Evolutionary conservation across 192 early-diverging fungal species (phyloP).

Genomic region (Podila horticola): DNA sequence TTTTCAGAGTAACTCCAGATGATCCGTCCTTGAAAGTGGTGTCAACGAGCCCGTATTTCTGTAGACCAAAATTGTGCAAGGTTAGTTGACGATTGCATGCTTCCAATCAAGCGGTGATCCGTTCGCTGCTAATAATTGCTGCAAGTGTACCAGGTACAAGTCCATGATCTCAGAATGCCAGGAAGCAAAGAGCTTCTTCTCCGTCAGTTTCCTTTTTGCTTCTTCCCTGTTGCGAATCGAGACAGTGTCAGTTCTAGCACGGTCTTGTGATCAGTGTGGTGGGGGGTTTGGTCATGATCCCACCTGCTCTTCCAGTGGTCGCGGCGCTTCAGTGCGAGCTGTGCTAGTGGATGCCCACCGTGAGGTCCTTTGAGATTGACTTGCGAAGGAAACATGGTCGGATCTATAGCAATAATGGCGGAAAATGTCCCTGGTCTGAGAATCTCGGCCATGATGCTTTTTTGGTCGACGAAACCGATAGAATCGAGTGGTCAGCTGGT

Average conservation of each 20-base stretch:
- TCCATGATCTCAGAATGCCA: conserved; percentile 59
- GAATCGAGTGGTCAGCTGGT: no score
- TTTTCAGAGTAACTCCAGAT: conserved; percentile 31
- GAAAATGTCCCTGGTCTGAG: conserved; percentile 17
- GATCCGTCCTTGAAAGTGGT: conserved; percentile 15
- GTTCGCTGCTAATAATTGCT: not conserved
- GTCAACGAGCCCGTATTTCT: conserved; percentile 52
- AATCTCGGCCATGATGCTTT: conserved; percentile 12
- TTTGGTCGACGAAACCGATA: not conserved
- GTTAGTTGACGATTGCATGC: not conserved
- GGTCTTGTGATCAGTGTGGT: not conserved
- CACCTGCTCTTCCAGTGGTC: conserved; percentile 54
- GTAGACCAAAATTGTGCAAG: not conserved
- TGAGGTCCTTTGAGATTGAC: not conserved
- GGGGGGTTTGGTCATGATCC: no score
- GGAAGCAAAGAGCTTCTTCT: conserved; percentile 25
- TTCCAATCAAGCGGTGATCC: no score
- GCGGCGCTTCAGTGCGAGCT: conserved; percentile 27
- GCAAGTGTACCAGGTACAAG: conserved; percentile 52
- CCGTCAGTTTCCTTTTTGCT: conserved; percentile 15
- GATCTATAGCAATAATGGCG: conserved; percentile 19
- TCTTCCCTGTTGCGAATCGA: conserved; percentile 17
- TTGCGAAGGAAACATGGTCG: conserved; percentile 6
- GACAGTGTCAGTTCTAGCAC: not conserved
- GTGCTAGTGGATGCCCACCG: not conserved